Evolutionary conservation across 1,139 yeast genomes (phyloP).

Genomic region (Candida dubliniensis): DNA sequence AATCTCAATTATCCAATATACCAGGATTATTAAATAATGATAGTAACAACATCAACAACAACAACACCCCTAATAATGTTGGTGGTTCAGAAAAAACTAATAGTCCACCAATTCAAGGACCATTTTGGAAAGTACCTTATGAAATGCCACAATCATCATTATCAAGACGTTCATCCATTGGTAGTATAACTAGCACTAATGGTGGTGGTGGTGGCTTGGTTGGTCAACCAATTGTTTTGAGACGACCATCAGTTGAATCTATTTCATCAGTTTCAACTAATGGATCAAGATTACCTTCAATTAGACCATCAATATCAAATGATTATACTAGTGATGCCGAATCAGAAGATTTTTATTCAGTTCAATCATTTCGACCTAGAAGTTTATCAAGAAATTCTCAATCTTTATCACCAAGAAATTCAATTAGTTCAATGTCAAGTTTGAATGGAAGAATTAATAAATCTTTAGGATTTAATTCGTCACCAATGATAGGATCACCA

Average conservation of each 20-base stretch:
- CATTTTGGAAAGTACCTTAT: constrained; percentile 54
- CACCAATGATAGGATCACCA: constrained; percentile 13
- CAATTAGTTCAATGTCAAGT: constrained; percentile 45
- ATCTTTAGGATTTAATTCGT: constrained; percentile 18
- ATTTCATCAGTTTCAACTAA: constrained; percentile 28
- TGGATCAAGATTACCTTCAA: constrained; percentile 32
- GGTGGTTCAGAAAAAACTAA: constrained; percentile 13
- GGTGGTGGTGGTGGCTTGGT: too few relatives aligned
- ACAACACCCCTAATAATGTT: background rate
- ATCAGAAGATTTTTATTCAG: constrained; percentile 40
- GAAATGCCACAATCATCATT: constrained; percentile 39
- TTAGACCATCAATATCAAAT: constrained; percentile 29
- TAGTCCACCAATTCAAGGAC: constrained; percentile 45
- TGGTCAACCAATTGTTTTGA: constrained; percentile 5
- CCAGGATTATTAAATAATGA: constrained; percentile 16
- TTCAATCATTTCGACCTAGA: constrained; percentile 33
- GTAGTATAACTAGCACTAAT: constrained; percentile 18
- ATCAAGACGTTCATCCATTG: constrained; percentile 35
- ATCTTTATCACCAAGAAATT: constrained; percentile 46
- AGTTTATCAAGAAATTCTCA: constrained; percentile 23
- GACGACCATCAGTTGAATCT: constrained; percentile 18
- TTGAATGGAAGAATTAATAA: constrained; percentile 44
- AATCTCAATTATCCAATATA: constrained; percentile 12
- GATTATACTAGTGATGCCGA: constrained; percentile 35
- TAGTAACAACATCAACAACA: background rate